Percentiles rank a stretch among this genome's conserved stretches.
These are phyloP conservation scores for Dactylonectria macrodidyma DNA, from an alignment of 2,329 filamentous ascomycete genomes.

Conservation along the genomic window DNA sequence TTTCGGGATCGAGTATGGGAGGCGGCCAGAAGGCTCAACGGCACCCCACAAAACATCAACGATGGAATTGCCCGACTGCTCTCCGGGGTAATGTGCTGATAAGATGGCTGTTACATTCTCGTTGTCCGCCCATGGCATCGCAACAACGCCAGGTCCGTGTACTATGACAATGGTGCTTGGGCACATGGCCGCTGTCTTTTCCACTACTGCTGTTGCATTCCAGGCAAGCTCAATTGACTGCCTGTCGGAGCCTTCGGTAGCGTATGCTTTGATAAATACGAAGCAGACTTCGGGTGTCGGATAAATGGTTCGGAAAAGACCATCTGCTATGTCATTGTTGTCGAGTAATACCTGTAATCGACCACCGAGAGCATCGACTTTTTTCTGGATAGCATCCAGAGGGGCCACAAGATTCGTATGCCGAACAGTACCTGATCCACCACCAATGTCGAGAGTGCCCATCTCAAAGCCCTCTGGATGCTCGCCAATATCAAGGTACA, in stretches of 20 bases:
- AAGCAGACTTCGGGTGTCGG: conserved; percentile 73
- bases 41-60: conserved; percentile 75
- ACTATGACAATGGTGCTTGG: conserved; percentile 67
- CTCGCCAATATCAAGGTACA: neutral
- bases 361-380: conserved; percentile 55
- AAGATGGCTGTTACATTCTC: conserved; percentile 75
- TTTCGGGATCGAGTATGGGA: conserved; percentile 74
- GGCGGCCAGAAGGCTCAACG: conserved; percentile 68
- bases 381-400: conserved; percentile 65
- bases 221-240: conserved; percentile 65
- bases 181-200: conserved; percentile 61
- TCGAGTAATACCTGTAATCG: conserved; percentile 58
- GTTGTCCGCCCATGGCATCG: conserved; percentile 71
- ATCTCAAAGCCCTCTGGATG: conserved; percentile 14
- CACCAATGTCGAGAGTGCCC: conserved; percentile 66
- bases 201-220: conserved; percentile 73
- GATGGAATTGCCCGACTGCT: conserved; percentile 73
- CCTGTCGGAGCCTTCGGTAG: conserved; percentile 73
- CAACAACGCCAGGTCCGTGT: conserved; percentile 72
- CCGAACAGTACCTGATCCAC: conserved; percentile 67
- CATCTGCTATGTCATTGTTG: conserved; percentile 54
- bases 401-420: conserved; percentile 69
- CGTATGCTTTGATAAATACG: conserved; percentile 75
- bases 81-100: conserved; percentile 71
- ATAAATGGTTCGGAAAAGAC: conserved; percentile 58